Percentiles rank a stretch among this genome's conserved stretches.
These are phyloP conservation scores for Jaapia argillacea DNA, from an alignment of 768 basidiomycete species.

Conservation along the genomic window DNA sequence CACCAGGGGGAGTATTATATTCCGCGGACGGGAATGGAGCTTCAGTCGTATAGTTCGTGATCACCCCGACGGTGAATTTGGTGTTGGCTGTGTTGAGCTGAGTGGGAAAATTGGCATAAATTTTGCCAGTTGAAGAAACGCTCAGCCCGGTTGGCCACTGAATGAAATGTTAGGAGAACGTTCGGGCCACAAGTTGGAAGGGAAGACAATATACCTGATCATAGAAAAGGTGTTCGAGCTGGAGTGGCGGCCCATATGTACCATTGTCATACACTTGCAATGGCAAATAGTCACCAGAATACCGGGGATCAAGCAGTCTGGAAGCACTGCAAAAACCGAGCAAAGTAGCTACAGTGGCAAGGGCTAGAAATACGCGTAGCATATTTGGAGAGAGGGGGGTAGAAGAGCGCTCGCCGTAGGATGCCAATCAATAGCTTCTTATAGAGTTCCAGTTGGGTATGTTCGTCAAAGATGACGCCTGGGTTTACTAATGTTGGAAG, in stretches of 20 bases:
- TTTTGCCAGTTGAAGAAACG: not conserved
- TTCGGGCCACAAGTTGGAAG: not conserved
- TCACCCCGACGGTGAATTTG: not conserved
- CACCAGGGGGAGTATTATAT: slow-evolving; percentile 11
- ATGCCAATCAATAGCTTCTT: too few species aligned
- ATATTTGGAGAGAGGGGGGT: too few species aligned
- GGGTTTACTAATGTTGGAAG: too few species aligned
- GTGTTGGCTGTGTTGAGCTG: not conserved
- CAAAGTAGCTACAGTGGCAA: too few species aligned
- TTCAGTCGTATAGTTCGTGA: slow-evolving; percentile 8
- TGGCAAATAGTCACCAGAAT: too few species aligned
- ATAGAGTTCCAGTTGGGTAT: too few species aligned
- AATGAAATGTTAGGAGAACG: too few species aligned
- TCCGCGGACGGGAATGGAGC: slow-evolving; percentile 10
- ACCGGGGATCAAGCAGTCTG: too few species aligned
- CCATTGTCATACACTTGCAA: not conserved
- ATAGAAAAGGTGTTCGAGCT: not conserved
- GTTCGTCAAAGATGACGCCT: too few species aligned
- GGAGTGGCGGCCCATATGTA: not conserved
- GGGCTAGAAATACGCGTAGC: too few species aligned
- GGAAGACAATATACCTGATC: not conserved
- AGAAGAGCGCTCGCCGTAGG: too few species aligned
- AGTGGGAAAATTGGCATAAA: not conserved
- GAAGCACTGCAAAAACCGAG: too few species aligned
- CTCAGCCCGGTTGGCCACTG: not conserved